Conservation (phyloP, 805 yeast species). For the Kuraishia cidri region DNA sequence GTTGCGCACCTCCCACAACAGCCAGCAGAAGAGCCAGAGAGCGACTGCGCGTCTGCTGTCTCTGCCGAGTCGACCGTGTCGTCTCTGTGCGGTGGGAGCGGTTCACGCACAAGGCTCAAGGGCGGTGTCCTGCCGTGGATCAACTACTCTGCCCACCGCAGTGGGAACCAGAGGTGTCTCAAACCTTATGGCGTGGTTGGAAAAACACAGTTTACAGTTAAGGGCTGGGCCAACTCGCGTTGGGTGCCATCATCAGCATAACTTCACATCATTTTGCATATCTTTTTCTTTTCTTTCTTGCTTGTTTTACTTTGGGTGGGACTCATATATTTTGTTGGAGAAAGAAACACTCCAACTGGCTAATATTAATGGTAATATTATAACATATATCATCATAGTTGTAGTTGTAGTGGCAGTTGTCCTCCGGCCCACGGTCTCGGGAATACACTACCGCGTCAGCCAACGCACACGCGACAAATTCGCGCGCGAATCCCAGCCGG, state of each 20-base stretch:
- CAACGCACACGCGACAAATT: too few species aligned
- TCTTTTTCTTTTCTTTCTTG: too few species aligned
- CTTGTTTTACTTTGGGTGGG: not conserved
- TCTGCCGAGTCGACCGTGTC: conserved; percentile 17
- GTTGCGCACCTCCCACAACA: too few species aligned
- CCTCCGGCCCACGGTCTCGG: too few species aligned
- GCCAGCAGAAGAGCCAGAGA: conserved; percentile 26
- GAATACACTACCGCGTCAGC: too few species aligned
- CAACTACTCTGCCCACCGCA: conserved; percentile 3
- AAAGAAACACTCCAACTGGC: not conserved
- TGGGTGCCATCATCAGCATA: conserved; percentile 29
- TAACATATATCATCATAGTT: too few species aligned
- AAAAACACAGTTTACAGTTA: conserved; percentile 34
- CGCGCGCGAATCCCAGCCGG: too few species aligned
- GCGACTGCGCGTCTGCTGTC: conserved; percentile 12
- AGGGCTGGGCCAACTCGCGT: conserved; percentile 39
- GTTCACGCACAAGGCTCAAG: conserved; percentile 9
- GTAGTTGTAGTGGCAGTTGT: too few species aligned
- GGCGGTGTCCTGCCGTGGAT: conserved; percentile 18
- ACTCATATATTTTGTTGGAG: not conserved
- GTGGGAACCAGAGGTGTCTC: conserved; percentile 13
- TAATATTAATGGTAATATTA: too few species aligned
- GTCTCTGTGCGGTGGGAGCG: not conserved
- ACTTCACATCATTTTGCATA: not conserved
- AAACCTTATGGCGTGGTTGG: conserved; percentile 17